phyloP scores from a whole-genome alignment of 2,329 filamentous ascomycete genomes.

The Phialophora verrucosa region DNA sequence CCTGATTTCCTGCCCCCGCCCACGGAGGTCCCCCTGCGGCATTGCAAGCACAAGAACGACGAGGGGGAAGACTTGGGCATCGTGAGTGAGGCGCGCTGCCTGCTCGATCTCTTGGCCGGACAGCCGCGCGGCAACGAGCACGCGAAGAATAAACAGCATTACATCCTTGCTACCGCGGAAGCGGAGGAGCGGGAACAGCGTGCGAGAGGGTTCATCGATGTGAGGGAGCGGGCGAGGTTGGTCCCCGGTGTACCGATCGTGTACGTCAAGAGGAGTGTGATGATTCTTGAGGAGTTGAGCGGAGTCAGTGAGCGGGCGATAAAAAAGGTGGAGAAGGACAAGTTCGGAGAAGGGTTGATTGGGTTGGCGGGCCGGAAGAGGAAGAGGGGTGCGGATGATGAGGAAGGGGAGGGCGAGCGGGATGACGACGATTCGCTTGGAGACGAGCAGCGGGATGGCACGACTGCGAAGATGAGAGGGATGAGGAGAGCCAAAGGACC shows the following conservation, averaged over 20 bases:
- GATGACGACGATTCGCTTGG: conserved; percentile 32
- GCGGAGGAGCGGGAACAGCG: conserved; percentile 41
- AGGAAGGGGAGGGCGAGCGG: conserved; percentile 28
- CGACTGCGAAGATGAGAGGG: conserved; percentile 41
- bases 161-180: conserved; percentile 54
- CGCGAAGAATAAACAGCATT: conserved; percentile 57
- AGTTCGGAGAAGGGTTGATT: conserved; percentile 52
- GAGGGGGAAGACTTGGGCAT: conserved; percentile 42
- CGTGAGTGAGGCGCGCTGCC: conserved; percentile 45
- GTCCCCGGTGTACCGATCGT: conserved; percentile 57
- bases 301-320: conserved; percentile 50
- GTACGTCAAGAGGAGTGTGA: conserved; percentile 58
- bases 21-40: conserved; percentile 52
- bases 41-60: conserved; percentile 55
- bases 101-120: conserved; percentile 50
- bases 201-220: conserved; percentile 44
- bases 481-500: conserved; percentile 51
- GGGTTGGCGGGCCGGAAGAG: conserved; percentile 44
- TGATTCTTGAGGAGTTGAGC: conserved; percentile 58
- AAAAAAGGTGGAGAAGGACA: conserved; percentile 53
- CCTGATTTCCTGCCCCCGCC: conserved; percentile 54
- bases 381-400: conserved; percentile 42
- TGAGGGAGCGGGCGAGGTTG: conserved; percentile 49
- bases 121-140: conserved; percentile 41
- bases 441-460: conserved; percentile 37